Conservation (phyloP, 2,329 filamentous ascomycete genomes). For the Septoria petroselini region DNA sequence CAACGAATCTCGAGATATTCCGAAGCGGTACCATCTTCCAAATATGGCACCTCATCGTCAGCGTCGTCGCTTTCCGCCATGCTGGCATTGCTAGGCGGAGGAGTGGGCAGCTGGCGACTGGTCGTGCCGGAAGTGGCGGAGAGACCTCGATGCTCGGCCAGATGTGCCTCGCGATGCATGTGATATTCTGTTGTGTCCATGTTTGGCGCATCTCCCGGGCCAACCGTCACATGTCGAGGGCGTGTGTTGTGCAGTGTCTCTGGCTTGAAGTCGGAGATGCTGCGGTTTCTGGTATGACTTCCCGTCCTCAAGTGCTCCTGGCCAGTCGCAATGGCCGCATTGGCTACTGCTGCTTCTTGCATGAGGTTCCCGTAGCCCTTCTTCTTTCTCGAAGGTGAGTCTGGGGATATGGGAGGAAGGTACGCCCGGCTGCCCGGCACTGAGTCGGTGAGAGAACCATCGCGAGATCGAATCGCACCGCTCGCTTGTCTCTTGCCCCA, state of each 20-base stretch:
- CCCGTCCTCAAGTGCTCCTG: slow-evolving; percentile 27
- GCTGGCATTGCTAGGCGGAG: slow-evolving; percentile 70
- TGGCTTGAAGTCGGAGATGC: slow-evolving; percentile 82
- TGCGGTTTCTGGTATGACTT: slow-evolving; percentile 66
- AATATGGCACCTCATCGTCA: slow-evolving; percentile 38
- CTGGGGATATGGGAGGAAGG: slow-evolving; percentile 27
- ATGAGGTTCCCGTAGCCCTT: slow-evolving; percentile 48
- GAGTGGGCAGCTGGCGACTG: slow-evolving; percentile 59
- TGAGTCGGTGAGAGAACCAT: slow-evolving; percentile 35
- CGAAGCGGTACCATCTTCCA: slow-evolving; percentile 39
- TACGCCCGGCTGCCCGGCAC: slow-evolving; percentile 33
- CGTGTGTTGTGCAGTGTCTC: slow-evolving; percentile 66
- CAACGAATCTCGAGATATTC: slow-evolving; percentile 49
- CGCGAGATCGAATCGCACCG: slow-evolving; percentile 30
- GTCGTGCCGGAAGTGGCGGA: slow-evolving; percentile 41
- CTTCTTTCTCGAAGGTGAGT: slow-evolving; percentile 43
- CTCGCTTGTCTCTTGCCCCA: slow-evolving; percentile 42
- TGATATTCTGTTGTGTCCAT: slow-evolving; percentile 52
- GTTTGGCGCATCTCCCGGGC: slow-evolving; percentile 50
- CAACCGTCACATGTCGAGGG: slow-evolving; percentile 68
- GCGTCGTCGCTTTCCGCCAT: slow-evolving; percentile 55
- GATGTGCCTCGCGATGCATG: slow-evolving; percentile 73
- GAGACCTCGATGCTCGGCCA: slow-evolving; percentile 75
- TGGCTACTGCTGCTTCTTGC: slow-evolving; percentile 39
- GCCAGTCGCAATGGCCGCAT: slow-evolving; percentile 23